Percentiles rank a stretch among this genome's conserved stretches.
These are phyloP conservation scores for Picea sitchensis DNA, from an alignment of 75 land plant species.

Conservation along the genomic window DNA sequence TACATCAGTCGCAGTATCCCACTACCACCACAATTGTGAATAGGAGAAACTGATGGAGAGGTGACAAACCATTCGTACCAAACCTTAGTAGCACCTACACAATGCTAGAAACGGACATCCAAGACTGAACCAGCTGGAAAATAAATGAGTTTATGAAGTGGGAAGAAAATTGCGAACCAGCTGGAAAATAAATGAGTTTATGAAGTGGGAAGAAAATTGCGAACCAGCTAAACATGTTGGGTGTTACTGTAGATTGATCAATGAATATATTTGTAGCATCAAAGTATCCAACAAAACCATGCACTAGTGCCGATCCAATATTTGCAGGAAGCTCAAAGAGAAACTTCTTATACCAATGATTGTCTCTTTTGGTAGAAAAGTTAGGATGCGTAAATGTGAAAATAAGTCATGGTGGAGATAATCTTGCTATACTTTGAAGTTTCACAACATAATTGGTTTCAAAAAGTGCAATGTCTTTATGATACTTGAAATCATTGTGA, in stretches of 20 bases:
- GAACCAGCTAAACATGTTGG: conserved; percentile 99
- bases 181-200: conserved; percentile 57
- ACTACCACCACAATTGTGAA: conserved; percentile 90
- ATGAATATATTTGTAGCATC: conserved; percentile 91
- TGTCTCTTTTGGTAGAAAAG: conserved; percentile 45
- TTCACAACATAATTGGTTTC: conserved; percentile 99
- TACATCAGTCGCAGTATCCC: too few species aligned
- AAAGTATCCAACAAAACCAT: conserved; percentile 98
- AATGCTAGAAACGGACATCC: conserved; percentile 92
- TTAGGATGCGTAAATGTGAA: conserved; percentile 92
- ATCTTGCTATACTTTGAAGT: conserved; percentile 80
- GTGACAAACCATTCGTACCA: conserved; percentile 99
- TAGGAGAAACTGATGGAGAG: conserved; percentile 66
- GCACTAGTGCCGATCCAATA: conserved; percentile 87
- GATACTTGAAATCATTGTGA: conserved; percentile 90
- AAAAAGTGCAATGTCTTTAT: conserved; percentile 85
- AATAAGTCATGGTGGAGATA: conserved; percentile 82
- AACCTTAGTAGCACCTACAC: conserved; percentile 77
- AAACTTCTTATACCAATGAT: conserved; percentile 76
- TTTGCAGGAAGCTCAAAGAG: conserved; percentile 72
- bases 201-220: conserved; percentile 12
- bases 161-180: conserved; percentile 96
- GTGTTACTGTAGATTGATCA: conserved; percentile 94
- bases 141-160: conserved; percentile 71
- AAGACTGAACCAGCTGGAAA: conserved; percentile 54